Conservation (phyloP, 2,329 filamentous ascomycete genomes). For the Cryphonectria carpinicola region DNA sequence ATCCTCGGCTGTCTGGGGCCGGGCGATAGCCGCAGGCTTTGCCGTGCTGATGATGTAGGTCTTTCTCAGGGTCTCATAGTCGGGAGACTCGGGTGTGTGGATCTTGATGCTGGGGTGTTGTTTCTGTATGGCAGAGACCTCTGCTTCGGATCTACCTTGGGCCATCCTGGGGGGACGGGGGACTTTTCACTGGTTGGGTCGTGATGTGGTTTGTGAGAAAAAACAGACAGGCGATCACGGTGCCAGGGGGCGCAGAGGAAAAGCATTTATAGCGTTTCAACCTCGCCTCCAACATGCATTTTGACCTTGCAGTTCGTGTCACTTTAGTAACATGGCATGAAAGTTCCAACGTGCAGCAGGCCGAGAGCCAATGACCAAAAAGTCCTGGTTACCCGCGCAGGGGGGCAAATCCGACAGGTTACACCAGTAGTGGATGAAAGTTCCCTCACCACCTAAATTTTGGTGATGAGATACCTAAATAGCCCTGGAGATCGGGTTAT, state of each 20-base stretch:
- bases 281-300: neutral
- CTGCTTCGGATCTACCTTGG: neutral
- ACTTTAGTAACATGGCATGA: neutral
- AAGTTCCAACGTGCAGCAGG: neutral
- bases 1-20: slow-evolving; percentile 14
- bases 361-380: neutral
- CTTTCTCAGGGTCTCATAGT: slow-evolving; percentile 8
- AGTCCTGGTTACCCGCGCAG: neutral
- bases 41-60: slow-evolving; percentile 8
- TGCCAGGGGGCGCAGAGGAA: neutral
- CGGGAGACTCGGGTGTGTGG: slow-evolving; percentile 4
- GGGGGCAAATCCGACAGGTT: neutral
- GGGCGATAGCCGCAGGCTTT: slow-evolving; percentile 12
- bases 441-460: neutral
- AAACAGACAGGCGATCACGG: neutral
- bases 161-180: neutral
- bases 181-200: neutral
- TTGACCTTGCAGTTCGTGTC: neutral
- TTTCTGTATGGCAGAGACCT: neutral
- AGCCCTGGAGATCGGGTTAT: too few relatives aligned
- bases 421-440: neutral
- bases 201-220: neutral
- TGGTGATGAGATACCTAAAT: neutral
- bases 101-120: slow-evolving; percentile 6
- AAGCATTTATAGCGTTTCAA: neutral